These are phyloP conservation scores for Penicillium cataractarum DNA, from an alignment of 495 filamentous ascomycete species.

Conservation along the genomic window DNA sequence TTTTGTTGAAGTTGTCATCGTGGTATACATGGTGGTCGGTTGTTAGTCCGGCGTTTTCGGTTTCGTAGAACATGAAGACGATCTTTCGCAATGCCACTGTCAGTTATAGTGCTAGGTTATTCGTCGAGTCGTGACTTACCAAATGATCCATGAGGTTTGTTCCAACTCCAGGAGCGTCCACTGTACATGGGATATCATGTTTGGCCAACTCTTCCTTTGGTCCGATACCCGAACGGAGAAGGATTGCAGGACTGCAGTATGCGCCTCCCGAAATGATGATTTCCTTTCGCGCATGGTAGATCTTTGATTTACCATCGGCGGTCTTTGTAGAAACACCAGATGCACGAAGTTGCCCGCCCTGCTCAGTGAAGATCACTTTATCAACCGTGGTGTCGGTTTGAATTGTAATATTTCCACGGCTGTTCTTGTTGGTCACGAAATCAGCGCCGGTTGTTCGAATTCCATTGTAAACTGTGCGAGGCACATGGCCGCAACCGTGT, in stretches of 20 bases:
- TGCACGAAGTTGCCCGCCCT: conserved; percentile 25
- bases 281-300: conserved; percentile 43
- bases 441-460: conserved; percentile 52
- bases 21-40: conserved; percentile 46
- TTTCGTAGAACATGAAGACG: conserved; percentile 53
- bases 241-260: conserved; percentile 60
- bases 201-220: conserved; percentile 50
- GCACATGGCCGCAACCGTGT: conserved; percentile 56
- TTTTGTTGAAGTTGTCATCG: conserved; percentile 40
- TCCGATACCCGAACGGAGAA: conserved; percentile 60
- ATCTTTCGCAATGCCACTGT: conserved; percentile 16
- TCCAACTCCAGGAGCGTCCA: conserved; percentile 58
- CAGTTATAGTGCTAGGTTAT: not conserved
- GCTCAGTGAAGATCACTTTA: conserved; percentile 30
- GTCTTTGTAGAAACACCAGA: conserved; percentile 30
- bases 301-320: conserved; percentile 33
- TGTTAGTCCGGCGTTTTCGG: conserved; percentile 45
- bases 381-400: conserved; percentile 44
- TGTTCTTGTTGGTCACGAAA: conserved; percentile 46
- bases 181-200: conserved; percentile 49
- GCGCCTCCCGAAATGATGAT: conserved; percentile 57
- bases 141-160: conserved; percentile 59
- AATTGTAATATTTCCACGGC: conserved; percentile 41
- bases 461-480: conserved; percentile 53
- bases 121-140: conserved; percentile 17